Evolutionary conservation across 768 basidiomycete genomes (phyloP).

Genomic region (Leccinum pellstonianum): DNA sequence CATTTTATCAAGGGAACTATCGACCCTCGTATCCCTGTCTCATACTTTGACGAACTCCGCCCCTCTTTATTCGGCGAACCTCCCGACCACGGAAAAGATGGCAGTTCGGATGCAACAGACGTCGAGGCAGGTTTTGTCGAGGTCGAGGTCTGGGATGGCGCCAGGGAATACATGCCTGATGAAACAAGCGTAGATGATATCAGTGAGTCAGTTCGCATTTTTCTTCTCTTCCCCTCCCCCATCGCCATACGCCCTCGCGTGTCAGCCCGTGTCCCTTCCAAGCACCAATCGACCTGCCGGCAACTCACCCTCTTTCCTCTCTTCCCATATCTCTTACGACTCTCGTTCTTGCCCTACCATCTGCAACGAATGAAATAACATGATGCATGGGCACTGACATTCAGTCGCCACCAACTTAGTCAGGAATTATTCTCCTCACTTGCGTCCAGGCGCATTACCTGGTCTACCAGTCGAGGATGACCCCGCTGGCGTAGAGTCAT

Average conservation of each 20-base stretch:
- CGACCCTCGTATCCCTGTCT: constrained; percentile 81
- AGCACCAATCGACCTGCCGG: constrained; percentile 27
- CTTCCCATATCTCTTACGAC: constrained; percentile 14
- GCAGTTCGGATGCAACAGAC: background rate
- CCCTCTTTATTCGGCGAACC: constrained; percentile 52
- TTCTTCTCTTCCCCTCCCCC: constrained; percentile 22
- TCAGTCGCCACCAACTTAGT: constrained; percentile 87
- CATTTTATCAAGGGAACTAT: constrained; percentile 75
- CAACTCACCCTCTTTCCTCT: constrained; percentile 29
- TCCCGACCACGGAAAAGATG: background rate
- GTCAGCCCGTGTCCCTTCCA: constrained; percentile 17
- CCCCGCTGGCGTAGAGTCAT: constrained; percentile 2
- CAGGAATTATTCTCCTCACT: constrained; percentile 87
- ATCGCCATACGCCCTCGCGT: constrained; percentile 23
- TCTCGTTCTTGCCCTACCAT: constrained; percentile 35
- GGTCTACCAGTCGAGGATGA: constrained; percentile 9
- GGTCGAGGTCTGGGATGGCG: constrained; percentile 72
- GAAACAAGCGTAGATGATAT: constrained; percentile 78
- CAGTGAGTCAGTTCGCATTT: constrained; percentile 57
- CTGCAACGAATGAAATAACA: constrained; percentile 24
- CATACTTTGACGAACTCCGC: constrained; percentile 76
- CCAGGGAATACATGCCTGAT: constrained; percentile 66
- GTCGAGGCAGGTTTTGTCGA: constrained; percentile 40
- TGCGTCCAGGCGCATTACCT: constrained; percentile 39
- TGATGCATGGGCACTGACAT: constrained; percentile 58